Percentiles rank a stretch among this genome's conserved stretches.
Conservation (phyloP, 2,329 filamentous ascomycete genomes). For the Fusarium sp. region DNA sequence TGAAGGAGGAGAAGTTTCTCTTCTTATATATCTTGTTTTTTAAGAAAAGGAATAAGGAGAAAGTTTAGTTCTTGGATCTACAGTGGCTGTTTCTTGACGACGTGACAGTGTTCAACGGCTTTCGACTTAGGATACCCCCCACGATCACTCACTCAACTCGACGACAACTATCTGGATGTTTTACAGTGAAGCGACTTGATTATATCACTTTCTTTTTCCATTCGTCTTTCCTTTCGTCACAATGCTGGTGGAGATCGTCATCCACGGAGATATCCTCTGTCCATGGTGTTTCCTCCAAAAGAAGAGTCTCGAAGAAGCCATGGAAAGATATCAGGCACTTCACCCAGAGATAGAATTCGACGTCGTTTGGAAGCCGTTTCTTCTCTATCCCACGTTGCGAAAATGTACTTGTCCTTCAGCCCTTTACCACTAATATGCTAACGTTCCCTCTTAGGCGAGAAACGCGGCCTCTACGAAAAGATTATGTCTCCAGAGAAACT, state of each 20-base stretch:
- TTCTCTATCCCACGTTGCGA: slow-evolving; percentile 58
- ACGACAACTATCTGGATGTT: neutral
- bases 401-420: slow-evolving; percentile 39
- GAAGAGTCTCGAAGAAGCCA: slow-evolving; percentile 62
- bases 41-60: neutral
- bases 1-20: neutral
- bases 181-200: neutral
- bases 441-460: slow-evolving; percentile 50
- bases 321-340: slow-evolving; percentile 56
- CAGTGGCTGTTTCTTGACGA: slow-evolving; percentile 10
- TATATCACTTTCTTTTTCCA: neutral
- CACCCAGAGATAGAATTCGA: slow-evolving; percentile 64
- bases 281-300: slow-evolving; percentile 68
- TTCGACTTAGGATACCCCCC: neutral
- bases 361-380: slow-evolving; percentile 64
- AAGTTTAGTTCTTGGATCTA: slow-evolving; percentile 9
- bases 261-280: slow-evolving; percentile 67
- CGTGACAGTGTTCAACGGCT: slow-evolving; percentile 4
- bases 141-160: neutral
- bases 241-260: slow-evolving; percentile 57
- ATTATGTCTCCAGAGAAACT: slow-evolving; percentile 50
- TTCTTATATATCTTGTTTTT: slow-evolving; percentile 20
- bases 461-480: slow-evolving; percentile 56
- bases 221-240: neutral
- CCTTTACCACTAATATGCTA: neutral